These are phyloP conservation scores for Davidsoniella australis DNA, from an alignment of 2,329 filamentous ascomycete genomes.

Conservation along the genomic window DNA sequence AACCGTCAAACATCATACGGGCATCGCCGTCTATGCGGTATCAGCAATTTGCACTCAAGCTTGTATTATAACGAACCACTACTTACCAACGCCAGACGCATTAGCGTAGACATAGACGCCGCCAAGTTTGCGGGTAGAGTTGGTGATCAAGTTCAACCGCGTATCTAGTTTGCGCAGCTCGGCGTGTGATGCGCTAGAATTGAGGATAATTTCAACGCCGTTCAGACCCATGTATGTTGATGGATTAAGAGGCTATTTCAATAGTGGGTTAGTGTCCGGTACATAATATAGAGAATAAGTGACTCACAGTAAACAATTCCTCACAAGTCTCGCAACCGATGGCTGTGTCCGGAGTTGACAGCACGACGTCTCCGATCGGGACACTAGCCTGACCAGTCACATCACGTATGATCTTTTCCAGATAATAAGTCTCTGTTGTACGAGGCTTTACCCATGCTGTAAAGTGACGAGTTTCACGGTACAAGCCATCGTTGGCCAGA, in stretches of 20 bases:
- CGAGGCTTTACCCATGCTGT: conserved; percentile 23
- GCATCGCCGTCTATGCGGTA: conserved; percentile 16
- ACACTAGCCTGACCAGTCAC: conserved; percentile 21
- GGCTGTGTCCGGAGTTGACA: conserved; percentile 24
- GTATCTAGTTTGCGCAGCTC: conserved; percentile 49
- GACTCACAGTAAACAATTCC: conserved; percentile 18
- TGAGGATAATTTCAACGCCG: conserved; percentile 32
- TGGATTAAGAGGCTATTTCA: conserved; percentile 18
- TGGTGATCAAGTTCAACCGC: conserved; percentile 45
- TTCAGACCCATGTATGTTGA: conserved; percentile 45
- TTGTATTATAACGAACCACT: background rate
- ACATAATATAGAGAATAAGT: background rate
- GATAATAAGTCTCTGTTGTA: conserved; percentile 22
- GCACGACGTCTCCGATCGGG: conserved; percentile 25
- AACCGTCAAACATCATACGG: conserved; percentile 24
- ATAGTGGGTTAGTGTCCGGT: background rate
- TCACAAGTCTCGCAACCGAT: conserved; percentile 26
- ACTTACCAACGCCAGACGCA: conserved; percentile 15
- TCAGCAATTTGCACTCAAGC: background rate
- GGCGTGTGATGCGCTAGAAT: conserved; percentile 20
- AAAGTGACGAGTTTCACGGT: conserved; percentile 25
- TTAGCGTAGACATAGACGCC: conserved; percentile 36
- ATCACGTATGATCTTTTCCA: conserved; percentile 19
- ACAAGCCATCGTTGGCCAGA: conserved; percentile 23
- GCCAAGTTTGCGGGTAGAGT: conserved; percentile 45